A percentile compares a stretch with the other conserved stretches of the same genome.
Conservation (phyloP, 306 rosid genomes). For the Glycine soja region DNA sequence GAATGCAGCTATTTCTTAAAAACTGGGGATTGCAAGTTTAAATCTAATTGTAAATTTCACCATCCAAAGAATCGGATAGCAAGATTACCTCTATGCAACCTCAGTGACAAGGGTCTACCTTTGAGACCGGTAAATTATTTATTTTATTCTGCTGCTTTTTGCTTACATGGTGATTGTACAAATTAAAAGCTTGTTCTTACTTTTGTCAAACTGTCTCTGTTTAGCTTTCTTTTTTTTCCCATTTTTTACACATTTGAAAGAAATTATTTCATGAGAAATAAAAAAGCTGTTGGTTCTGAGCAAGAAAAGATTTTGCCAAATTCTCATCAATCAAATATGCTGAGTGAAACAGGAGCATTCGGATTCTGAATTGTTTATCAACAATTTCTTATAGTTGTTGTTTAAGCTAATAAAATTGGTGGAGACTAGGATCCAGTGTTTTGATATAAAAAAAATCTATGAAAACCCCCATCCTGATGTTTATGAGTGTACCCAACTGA, state of each 20-base stretch:
- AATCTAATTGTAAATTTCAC: constrained; percentile 80
- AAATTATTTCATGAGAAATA: constrained; percentile 2
- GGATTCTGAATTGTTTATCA: background rate
- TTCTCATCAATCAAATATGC: background rate
- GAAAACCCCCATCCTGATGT: background rate
- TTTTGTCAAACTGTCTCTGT: background rate
- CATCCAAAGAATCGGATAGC: constrained; percentile 77
- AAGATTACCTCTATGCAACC: constrained; percentile 55
- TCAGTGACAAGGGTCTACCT: constrained; percentile 91
- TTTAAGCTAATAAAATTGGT: constrained; percentile 3
- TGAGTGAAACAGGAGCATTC: background rate
- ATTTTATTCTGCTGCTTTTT: background rate
- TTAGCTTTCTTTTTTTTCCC: background rate
- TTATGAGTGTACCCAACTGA: constrained; percentile 21
- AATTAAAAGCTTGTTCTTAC: background rate
- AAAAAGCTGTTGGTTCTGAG: background rate
- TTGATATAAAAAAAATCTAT: background rate
- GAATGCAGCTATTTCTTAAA: constrained; percentile 83
- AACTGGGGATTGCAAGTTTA: constrained; percentile 90
- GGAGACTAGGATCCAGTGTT: background rate
- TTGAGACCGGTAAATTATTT: constrained; percentile 79
- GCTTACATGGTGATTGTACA: background rate
- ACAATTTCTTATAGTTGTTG: background rate
- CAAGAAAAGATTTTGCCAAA: background rate
- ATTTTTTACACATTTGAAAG: constrained; percentile 1